A percentile compares a stretch with the other conserved stretches of the same genome.
Conservation (phyloP, 2,329 filamentous ascomycete species). For the Diaporthe ilicicola region DNA sequence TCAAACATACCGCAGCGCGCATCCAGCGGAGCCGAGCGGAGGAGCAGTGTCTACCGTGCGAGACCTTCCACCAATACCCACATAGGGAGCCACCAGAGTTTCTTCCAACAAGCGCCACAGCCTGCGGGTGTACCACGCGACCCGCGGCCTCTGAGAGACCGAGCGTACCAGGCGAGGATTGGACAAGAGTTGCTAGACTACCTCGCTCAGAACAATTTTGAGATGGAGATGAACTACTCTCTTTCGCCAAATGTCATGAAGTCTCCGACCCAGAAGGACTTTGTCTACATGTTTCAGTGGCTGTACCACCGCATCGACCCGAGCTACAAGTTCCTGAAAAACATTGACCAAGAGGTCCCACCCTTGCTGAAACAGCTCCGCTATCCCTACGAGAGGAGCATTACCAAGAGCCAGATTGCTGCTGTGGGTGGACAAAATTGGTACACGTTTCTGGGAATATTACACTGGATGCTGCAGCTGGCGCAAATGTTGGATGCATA, state of each 20-base stretch:
- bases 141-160: slow-evolving; percentile 84
- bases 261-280: slow-evolving; percentile 97
- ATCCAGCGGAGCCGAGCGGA: slow-evolving; percentile 64
- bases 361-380: slow-evolving; percentile 91
- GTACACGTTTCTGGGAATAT: slow-evolving; percentile 89
- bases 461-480: slow-evolving; percentile 99
- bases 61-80: slow-evolving; percentile 74
- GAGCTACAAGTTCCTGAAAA: slow-evolving; percentile 90
- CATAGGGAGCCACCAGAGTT: slow-evolving; percentile 82
- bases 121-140: slow-evolving; percentile 86
- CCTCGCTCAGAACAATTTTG: slow-evolving; percentile 91
- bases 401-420: slow-evolving; percentile 94
- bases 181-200: slow-evolving; percentile 92
- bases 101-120: slow-evolving; percentile 88
- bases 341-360: slow-evolving; percentile 94
- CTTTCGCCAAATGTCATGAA: slow-evolving; percentile 91
- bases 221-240: slow-evolving; percentile 96
- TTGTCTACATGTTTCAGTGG: slow-evolving; percentile 98
- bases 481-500: slow-evolving; percentile 93
- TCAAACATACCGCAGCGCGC: slow-evolving; percentile 53
- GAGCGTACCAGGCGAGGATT: slow-evolving; percentile 81
- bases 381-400: slow-evolving; percentile 94
- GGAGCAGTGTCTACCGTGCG: slow-evolving; percentile 83
- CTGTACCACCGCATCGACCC: slow-evolving; percentile 96
- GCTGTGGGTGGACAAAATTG: slow-evolving; percentile 97